Conservation (phyloP, 495 filamentous ascomycete genomes). For the Endocarpon pusillum region DNA sequence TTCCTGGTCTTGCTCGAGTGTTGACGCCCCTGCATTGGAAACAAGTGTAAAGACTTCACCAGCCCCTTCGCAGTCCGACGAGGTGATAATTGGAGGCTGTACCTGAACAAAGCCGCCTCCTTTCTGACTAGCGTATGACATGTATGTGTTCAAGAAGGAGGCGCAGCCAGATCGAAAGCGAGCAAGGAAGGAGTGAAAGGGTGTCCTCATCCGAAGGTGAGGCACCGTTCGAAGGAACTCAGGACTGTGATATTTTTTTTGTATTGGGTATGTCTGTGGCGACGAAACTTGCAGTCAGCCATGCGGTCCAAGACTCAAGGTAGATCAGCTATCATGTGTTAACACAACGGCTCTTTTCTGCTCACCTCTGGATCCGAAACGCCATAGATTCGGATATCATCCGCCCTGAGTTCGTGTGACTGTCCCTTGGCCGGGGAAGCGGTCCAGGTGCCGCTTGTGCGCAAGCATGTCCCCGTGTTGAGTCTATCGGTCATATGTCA, state of each 20-base stretch:
- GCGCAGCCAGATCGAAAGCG: slow-evolving; percentile 78
- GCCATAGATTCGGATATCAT: slow-evolving; percentile 52
- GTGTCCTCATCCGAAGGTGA: slow-evolving; percentile 73
- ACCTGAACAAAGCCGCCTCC: slow-evolving; percentile 59
- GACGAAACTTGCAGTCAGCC: slow-evolving; percentile 2
- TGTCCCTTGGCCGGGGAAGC: slow-evolving; percentile 51
- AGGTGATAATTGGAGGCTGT: slow-evolving; percentile 86
- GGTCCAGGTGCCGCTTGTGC: slow-evolving; percentile 64
- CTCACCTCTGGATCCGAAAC: slow-evolving; percentile 60
- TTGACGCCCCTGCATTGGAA: slow-evolving; percentile 14
- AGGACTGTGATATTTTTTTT: slow-evolving; percentile 82
- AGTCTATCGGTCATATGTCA: slow-evolving; percentile 48
- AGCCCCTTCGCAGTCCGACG: slow-evolving; percentile 93
- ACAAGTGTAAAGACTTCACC: slow-evolving; percentile 81
- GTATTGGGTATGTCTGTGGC: slow-evolving; percentile 65
- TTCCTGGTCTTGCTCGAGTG: slow-evolving; percentile 12
- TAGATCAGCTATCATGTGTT: no score
- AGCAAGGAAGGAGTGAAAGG: slow-evolving; percentile 61
- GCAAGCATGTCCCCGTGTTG: slow-evolving; percentile 61
- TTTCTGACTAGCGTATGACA: slow-evolving; percentile 24
- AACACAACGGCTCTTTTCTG: no score
- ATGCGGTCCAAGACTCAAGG: no score
- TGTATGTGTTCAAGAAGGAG: slow-evolving; percentile 41
- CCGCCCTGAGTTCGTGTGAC: slow-evolving; percentile 62
- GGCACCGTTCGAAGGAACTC: slow-evolving; percentile 81